Evolutionary conservation across 345 rosid genomes (phyloP).

Genomic region (Brassica napus): DNA sequence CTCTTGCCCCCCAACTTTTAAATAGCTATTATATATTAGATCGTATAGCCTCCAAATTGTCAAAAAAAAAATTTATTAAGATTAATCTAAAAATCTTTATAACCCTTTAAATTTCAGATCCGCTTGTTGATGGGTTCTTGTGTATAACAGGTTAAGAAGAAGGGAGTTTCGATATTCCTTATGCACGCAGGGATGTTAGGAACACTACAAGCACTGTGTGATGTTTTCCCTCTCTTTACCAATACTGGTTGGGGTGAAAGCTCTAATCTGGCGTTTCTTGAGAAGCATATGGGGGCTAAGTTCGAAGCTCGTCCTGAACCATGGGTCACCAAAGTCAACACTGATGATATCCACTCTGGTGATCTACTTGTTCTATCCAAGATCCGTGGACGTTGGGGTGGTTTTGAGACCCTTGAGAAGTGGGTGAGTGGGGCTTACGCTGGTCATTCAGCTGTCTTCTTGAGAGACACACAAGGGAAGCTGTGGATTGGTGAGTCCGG

Average conservation of each 20-base stretch:
- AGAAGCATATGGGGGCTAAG: constrained; percentile 88
- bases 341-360: constrained; percentile 79
- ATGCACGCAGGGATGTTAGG: constrained; percentile 99
- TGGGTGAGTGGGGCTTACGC: constrained; percentile 99
- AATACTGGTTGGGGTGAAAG: constrained; percentile 95
- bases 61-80: no score
- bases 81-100: no score
- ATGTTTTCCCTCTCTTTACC: constrained; percentile 93
- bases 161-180: constrained; percentile 89
- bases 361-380: constrained; percentile 88
- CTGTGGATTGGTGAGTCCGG: constrained; percentile 98
- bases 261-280: constrained; percentile 74
- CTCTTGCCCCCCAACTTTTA: no score
- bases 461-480: constrained; percentile 88
- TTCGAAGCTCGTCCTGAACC: constrained; percentile 81
- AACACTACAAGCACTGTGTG: constrained; percentile 92
- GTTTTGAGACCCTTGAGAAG: constrained; percentile 96
- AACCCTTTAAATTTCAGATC: no score
- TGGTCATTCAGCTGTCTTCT: constrained; percentile 84
- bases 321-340: constrained; percentile 68
- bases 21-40: no score
- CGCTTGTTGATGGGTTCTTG: constrained; percentile 30
- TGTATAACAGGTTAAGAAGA: constrained; percentile 69
- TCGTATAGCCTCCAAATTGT: no score
- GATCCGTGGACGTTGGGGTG: constrained; percentile 94